A percentile compares a stretch with the other conserved stretches of the same genome.
Conservation (phyloP, 2,329 filamentous ascomycete species). For the Aspergillus persii region DNA sequence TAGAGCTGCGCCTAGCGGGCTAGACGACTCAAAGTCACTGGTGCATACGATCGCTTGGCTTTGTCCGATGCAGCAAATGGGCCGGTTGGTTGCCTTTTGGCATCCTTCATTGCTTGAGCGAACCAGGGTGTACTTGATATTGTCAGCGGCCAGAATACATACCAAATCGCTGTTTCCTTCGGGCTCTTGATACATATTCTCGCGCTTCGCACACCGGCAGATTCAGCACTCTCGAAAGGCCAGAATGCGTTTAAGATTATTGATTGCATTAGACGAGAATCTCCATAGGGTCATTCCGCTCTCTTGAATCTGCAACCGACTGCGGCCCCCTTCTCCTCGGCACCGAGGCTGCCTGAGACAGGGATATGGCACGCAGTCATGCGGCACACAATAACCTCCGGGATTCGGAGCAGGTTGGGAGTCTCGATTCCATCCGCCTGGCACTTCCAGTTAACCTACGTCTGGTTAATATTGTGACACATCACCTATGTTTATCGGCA, state of each 20-base stretch:
- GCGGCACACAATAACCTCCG: not conserved
- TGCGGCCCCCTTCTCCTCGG: not conserved
- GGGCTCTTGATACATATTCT: not conserved
- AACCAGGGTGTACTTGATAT: not conserved
- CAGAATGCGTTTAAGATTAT: not conserved
- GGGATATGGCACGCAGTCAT: not conserved
- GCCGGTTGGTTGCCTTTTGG: not conserved
- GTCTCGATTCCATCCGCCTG: not conserved
- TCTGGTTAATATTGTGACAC: conserved; percentile 14
- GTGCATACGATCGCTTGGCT: not conserved
- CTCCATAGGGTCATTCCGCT: not conserved
- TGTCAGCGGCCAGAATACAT: not conserved
- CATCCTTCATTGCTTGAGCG: not conserved
- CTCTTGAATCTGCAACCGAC: not conserved
- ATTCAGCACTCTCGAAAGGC: not conserved
- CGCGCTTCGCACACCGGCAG: not conserved
- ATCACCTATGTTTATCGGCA: conserved; percentile 14
- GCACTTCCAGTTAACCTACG: not conserved
- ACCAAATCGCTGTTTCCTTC: not conserved
- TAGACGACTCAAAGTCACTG: not conserved
- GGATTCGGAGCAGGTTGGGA: not conserved
- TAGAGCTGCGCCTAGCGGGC: not conserved
- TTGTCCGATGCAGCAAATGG: not conserved
- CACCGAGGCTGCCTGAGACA: not conserved
- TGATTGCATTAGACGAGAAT: not conserved